These are phyloP conservation scores for Aspergillus fumigatus DNA, from an alignment of 2,329 filamentous ascomycete species.

Conservation along the genomic window DNA sequence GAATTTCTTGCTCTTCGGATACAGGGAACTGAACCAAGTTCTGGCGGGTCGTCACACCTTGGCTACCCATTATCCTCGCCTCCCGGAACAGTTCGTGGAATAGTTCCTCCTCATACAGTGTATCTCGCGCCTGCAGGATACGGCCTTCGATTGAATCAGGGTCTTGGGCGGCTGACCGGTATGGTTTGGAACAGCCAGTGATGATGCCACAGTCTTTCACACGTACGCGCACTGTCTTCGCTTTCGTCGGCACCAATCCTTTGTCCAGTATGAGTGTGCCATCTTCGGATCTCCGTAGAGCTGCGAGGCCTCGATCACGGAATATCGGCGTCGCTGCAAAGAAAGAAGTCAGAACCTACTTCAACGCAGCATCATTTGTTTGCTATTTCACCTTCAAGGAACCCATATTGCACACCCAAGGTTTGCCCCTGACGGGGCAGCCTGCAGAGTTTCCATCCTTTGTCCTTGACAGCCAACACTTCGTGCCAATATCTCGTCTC, in stretches of 20 bases:
- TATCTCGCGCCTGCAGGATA: slow-evolving; percentile 43
- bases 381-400: slow-evolving; percentile 60
- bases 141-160: slow-evolving; percentile 32
- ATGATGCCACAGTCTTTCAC: slow-evolving; percentile 56
- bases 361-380: background rate
- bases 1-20: slow-evolving; percentile 52
- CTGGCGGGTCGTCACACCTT: slow-evolving; percentile 63
- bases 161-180: slow-evolving; percentile 10
- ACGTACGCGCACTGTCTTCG: slow-evolving; percentile 63
- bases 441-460: slow-evolving; percentile 80
- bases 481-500: slow-evolving; percentile 90
- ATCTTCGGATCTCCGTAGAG: slow-evolving; percentile 68
- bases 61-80: slow-evolving; percentile 65
- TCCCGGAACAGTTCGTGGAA: slow-evolving; percentile 88
- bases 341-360: background rate
- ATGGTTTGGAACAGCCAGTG: slow-evolving; percentile 50
- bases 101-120: slow-evolving; percentile 64
- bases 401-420: slow-evolving; percentile 84
- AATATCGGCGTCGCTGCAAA: slow-evolving; percentile 51
- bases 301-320: slow-evolving; percentile 70
- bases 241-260: slow-evolving; percentile 46
- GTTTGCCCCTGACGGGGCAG: slow-evolving; percentile 68
- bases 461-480: slow-evolving; percentile 72
- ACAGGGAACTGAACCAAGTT: slow-evolving; percentile 54
- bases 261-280: slow-evolving; percentile 72